Conservation (phyloP, 2,329 filamentous ascomycete genomes). For the Fusarium sp. region DNA sequence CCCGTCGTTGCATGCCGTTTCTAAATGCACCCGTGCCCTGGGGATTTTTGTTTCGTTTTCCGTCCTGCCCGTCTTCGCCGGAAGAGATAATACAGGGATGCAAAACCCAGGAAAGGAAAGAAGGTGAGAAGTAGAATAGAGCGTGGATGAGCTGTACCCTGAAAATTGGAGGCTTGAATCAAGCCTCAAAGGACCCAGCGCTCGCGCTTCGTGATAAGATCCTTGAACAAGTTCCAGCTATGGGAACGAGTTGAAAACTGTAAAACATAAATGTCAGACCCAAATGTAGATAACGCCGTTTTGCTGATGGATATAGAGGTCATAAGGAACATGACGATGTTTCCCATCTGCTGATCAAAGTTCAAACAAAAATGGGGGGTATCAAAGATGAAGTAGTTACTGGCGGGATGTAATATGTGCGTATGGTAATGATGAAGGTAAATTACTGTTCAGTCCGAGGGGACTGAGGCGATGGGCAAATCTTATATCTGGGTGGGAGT, state of each 20-base stretch:
- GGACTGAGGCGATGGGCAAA: not conserved
- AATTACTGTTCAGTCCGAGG: conserved; percentile 6
- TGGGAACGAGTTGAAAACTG: conserved; percentile 34
- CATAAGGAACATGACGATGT: conserved; percentile 46
- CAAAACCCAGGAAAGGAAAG: conserved; percentile 12
- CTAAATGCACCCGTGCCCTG: conserved; percentile 16
- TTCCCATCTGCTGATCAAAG: conserved; percentile 43
- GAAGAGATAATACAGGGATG: conserved; percentile 12
- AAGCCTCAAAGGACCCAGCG: conserved; percentile 15
- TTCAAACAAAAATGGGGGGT: conserved; percentile 47
- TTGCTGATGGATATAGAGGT: conserved; percentile 46
- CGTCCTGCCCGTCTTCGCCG: conserved; percentile 21
- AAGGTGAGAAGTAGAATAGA: conserved; percentile 2
- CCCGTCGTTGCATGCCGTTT: conserved; percentile 27
- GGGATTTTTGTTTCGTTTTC: conserved; percentile 27
- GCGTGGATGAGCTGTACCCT: conserved; percentile 29
- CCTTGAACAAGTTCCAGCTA: conserved; percentile 9
- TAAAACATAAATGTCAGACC: conserved; percentile 40
- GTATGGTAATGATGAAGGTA: conserved; percentile 31
- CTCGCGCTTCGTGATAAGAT: conserved; percentile 27
- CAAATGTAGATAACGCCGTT: conserved; percentile 45
- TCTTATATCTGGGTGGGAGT: conserved; percentile 43
- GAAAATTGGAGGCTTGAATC: conserved; percentile 16
- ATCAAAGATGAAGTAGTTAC: conserved; percentile 53
- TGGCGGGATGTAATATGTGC: conserved; percentile 46